These are phyloP conservation scores for Lactarius trivialis DNA, from an alignment of 768 basidiomycete species.

Conservation along the genomic window DNA sequence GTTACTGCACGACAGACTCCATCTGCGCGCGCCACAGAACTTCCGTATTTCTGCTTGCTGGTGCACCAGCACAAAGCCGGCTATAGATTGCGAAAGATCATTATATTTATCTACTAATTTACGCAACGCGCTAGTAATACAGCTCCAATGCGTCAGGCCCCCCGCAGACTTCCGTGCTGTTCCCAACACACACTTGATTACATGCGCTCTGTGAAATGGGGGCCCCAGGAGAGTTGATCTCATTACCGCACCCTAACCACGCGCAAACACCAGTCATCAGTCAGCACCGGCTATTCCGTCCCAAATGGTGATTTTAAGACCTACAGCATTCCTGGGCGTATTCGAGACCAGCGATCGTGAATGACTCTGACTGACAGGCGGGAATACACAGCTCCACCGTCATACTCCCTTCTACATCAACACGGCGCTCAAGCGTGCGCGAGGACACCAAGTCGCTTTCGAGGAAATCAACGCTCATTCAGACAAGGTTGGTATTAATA, in stretches of 20 bases:
- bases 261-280: not conserved
- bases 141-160: not conserved
- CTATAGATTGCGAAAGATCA: too few species aligned
- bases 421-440: not conserved
- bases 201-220: not conserved
- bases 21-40: too few species aligned
- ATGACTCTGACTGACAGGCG: not conserved
- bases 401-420: not conserved
- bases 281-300: not conserved
- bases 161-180: not conserved
- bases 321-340: conserved; percentile 6
- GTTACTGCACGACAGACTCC: too few species aligned
- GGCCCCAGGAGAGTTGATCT: not conserved
- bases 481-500: not conserved
- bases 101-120: too few species aligned
- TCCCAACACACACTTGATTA: not conserved
- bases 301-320: not conserved
- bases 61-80: too few species aligned
- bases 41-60: too few species aligned
- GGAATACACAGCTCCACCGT: conserved; percentile 4
- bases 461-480: not conserved
- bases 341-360: conserved; percentile 4
- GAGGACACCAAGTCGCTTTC: not conserved
- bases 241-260: not conserved
- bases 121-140: not conserved